A percentile compares a stretch with the other conserved stretches of the same genome.
Evolutionary conservation across 345 rosid species (phyloP).

Genomic region (Kandelia obovata): DNA sequence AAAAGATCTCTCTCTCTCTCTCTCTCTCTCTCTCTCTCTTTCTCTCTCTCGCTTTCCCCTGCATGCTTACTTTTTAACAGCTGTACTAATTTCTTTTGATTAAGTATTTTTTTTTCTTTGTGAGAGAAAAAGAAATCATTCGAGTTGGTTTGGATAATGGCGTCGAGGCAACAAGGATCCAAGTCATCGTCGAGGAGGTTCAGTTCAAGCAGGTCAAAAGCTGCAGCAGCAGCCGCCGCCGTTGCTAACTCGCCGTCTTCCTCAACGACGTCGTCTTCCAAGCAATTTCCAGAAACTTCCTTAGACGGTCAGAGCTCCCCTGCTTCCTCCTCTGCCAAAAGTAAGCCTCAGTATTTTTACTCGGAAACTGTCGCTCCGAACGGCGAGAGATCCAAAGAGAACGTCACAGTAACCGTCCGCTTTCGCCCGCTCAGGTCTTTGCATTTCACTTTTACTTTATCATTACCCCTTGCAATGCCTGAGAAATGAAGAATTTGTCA

Average conservation of each 20-base stretch:
- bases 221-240: not conserved
- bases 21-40: not conserved
- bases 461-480: not conserved
- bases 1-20: not conserved
- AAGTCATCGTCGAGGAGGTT: conserved; percentile 52
- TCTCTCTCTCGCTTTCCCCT: conserved; percentile 6
- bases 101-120: not conserved
- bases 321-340: conserved; percentile 84
- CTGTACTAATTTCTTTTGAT: not conserved
- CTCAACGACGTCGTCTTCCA: conserved; percentile 89
- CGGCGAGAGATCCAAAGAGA: conserved; percentile 67
- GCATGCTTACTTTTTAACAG: not conserved
- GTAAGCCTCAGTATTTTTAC: conserved; percentile 70
- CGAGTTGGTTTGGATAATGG: conserved; percentile 41
- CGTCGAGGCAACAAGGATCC: conserved; percentile 53
- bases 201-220: conserved; percentile 41
- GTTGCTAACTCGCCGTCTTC: conserved; percentile 70
- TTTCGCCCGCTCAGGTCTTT: conserved; percentile 91
- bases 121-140: not conserved
- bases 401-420: conserved; percentile 91
- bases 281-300: conserved; percentile 71
- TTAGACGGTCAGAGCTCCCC: conserved; percentile 92
- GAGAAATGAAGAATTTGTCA: not conserved
- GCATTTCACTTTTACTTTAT: conserved; percentile 5
- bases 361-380: conserved; percentile 43